Conservation (phyloP, 306 rosid genomes). For the Parietaria judaica region DNA sequence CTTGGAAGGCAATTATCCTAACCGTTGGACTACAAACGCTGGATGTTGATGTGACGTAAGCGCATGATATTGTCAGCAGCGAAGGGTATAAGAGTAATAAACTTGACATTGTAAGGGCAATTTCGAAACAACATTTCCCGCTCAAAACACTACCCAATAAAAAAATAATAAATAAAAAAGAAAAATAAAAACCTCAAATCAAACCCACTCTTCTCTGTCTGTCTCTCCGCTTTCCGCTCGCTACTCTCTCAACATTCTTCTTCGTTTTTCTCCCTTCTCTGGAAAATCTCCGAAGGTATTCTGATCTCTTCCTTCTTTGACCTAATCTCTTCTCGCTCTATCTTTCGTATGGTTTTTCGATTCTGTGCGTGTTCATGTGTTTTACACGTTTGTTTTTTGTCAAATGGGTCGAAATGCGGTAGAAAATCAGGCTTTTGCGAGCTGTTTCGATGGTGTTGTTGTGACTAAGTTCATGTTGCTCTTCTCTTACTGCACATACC, state of each 20-base stretch:
- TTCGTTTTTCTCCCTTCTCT: not conserved
- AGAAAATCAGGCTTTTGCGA: not conserved
- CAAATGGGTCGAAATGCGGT: not conserved
- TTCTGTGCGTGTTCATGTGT: not conserved
- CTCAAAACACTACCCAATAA: slow-evolving; percentile 23
- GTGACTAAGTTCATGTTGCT: not conserved
- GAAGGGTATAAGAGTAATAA: slow-evolving; percentile 25
- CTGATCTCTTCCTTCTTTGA: slow-evolving; percentile 1
- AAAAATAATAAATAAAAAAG: not conserved
- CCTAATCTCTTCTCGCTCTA: not conserved
- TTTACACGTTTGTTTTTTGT: not conserved
- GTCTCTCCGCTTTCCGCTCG: slow-evolving; percentile 6
- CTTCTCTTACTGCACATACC: not conserved
- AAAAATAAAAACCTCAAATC: slow-evolving; percentile 1
- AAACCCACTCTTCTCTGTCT: not conserved
- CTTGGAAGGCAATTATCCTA: slow-evolving; percentile 35
- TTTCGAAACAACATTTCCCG: slow-evolving; percentile 38
- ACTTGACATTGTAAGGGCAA: slow-evolving; percentile 10
- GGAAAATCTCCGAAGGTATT: not conserved
- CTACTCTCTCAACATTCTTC: slow-evolving; percentile 7
- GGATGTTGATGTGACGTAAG: no score
- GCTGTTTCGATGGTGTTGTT: not conserved
- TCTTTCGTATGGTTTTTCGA: not conserved
- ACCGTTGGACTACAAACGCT: slow-evolving; percentile 33
- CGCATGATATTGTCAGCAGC: no score